Evolutionary conservation across 2,329 filamentous ascomycete genomes (phyloP).

Genomic region (Blastomyces parvus): DNA sequence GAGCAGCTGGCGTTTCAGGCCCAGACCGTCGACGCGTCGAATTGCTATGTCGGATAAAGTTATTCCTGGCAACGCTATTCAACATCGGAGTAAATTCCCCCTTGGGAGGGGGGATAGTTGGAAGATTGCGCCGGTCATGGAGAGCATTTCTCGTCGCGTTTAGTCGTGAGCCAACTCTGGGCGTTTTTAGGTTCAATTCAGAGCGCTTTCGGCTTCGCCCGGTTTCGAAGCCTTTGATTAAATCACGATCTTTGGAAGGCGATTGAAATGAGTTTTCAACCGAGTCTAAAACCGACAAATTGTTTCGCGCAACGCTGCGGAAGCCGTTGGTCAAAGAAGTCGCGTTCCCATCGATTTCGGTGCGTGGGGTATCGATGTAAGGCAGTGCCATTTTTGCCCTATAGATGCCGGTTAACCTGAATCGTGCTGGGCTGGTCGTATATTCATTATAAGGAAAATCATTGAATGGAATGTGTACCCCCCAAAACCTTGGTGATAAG

Average conservation of each 20-base stretch:
- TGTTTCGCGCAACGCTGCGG: slow-evolving; percentile 42
- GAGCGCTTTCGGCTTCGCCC: slow-evolving; percentile 44
- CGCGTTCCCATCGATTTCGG: slow-evolving; percentile 66
- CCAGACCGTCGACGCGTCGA: slow-evolving; percentile 47
- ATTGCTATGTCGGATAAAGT: slow-evolving; percentile 50
- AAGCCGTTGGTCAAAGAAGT: slow-evolving; percentile 63
- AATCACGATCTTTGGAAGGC: slow-evolving; percentile 64
- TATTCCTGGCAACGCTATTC: slow-evolving; percentile 64
- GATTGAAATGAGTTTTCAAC: slow-evolving; percentile 81
- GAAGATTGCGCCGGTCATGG: slow-evolving; percentile 61
- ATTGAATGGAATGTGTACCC: neutral
- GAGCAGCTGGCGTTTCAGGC: slow-evolving; percentile 58
- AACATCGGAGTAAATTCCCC: slow-evolving; percentile 91
- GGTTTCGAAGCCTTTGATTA: slow-evolving; percentile 66
- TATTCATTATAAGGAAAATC: slow-evolving; percentile 3
- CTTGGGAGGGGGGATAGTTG: slow-evolving; percentile 44
- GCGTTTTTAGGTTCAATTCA: slow-evolving; percentile 58
- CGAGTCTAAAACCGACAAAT: slow-evolving; percentile 57
- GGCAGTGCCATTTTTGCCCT: slow-evolving; percentile 52
- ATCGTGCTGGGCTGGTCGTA: neutral
- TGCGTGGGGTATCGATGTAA: slow-evolving; percentile 77
- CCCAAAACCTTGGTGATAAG: neutral
- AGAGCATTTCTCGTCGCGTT: slow-evolving; percentile 43
- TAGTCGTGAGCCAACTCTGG: slow-evolving; percentile 54
- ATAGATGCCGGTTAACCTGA: slow-evolving; percentile 1